Percentiles rank a stretch among this genome's conserved stretches.
These are phyloP conservation scores for Bryoglossum gracile DNA, from an alignment of 495 filamentous ascomycete species.

Conservation along the genomic window DNA sequence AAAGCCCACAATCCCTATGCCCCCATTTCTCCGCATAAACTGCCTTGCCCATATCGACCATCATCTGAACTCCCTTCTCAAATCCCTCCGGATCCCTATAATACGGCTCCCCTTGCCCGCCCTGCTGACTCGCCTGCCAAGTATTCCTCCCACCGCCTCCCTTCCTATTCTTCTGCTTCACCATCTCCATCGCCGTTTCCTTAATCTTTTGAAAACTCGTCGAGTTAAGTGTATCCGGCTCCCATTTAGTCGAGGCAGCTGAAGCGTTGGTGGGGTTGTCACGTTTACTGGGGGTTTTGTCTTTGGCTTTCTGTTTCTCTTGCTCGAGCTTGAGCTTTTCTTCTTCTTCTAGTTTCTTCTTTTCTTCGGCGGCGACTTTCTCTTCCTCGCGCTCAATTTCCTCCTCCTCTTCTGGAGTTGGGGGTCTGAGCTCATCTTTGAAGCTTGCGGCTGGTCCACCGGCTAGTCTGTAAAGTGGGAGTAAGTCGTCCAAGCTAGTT, in stretches of 20 bases:
- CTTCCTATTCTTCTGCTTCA: neutral
- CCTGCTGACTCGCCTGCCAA: slow-evolving; percentile 49
- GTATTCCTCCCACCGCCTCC: slow-evolving; percentile 38
- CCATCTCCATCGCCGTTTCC: slow-evolving; percentile 7
- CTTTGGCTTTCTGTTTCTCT: neutral
- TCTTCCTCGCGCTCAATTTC: too few species aligned
- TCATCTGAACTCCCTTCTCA: slow-evolving; percentile 38
- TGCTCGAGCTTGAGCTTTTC: neutral
- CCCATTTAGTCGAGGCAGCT: neutral
- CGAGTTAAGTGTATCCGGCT: slow-evolving; percentile 2
- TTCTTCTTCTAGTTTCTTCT: neutral
- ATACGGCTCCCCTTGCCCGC: slow-evolving; percentile 52
- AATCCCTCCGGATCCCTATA: slow-evolving; percentile 48
- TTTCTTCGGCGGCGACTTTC: neutral
- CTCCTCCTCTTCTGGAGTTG: neutral
- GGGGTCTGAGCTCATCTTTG: neutral
- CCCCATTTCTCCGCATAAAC: slow-evolving; percentile 52
- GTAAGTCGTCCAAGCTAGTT: slow-evolving; percentile 35
- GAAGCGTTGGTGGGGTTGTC: neutral
- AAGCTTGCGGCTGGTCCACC: slow-evolving; percentile 14
- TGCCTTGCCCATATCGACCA: slow-evolving; percentile 42
- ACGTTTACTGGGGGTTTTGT: neutral
- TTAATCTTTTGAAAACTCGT: slow-evolving; percentile 9
- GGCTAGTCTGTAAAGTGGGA: slow-evolving; percentile 33
- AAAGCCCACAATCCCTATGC: slow-evolving; percentile 42